Evolutionary conservation across 768 basidiomycete genomes (phyloP).

Genomic region (Pulveroboletus sp.): DNA sequence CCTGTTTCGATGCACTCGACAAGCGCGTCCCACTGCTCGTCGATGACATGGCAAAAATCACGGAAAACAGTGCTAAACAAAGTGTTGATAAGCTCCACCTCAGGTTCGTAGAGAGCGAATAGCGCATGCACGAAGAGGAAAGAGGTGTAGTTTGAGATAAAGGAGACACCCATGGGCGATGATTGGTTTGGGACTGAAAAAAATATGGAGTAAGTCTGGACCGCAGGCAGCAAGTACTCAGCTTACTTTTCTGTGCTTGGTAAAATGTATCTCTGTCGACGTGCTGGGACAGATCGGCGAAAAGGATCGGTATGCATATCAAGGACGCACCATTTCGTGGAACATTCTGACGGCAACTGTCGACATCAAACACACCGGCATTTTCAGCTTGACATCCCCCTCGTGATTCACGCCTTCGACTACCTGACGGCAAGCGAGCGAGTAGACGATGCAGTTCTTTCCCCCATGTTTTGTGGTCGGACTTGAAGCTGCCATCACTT

Average conservation of each 20-base stretch:
- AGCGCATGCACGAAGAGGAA: constrained; percentile 23
- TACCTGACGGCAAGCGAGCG: constrained; percentile 15
- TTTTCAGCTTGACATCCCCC: constrained; percentile 9
- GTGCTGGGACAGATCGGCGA: constrained; percentile 7
- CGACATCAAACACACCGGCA: constrained; percentile 21
- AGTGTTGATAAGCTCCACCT: constrained; percentile 18
- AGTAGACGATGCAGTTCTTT: constrained; percentile 21
- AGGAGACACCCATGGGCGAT: constrained; percentile 15
- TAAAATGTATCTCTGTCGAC: constrained; percentile 13
- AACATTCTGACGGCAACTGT: constrained; percentile 22
- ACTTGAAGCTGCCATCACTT: constrained; percentile 11
- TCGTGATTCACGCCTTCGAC: constrained; percentile 8
- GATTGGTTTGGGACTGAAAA: constrained; percentile 14
- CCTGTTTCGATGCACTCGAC: constrained; percentile 16
- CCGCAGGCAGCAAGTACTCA: no score
- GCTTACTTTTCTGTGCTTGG: constrained; percentile 6
- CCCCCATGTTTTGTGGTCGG: constrained; percentile 9
- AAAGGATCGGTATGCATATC: background rate
- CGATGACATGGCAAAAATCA: constrained; percentile 20
- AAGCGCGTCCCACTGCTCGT: constrained; percentile 21
- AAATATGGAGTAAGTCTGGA: no score
- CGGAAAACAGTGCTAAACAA: constrained; percentile 22
- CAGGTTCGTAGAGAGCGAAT: constrained; percentile 21
- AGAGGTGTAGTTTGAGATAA: constrained; percentile 19
- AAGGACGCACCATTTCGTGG: constrained; percentile 13